Evolutionary conservation across 495 filamentous ascomycete species (phyloP).

Genomic region (Aspergillus homomorphus): DNA sequence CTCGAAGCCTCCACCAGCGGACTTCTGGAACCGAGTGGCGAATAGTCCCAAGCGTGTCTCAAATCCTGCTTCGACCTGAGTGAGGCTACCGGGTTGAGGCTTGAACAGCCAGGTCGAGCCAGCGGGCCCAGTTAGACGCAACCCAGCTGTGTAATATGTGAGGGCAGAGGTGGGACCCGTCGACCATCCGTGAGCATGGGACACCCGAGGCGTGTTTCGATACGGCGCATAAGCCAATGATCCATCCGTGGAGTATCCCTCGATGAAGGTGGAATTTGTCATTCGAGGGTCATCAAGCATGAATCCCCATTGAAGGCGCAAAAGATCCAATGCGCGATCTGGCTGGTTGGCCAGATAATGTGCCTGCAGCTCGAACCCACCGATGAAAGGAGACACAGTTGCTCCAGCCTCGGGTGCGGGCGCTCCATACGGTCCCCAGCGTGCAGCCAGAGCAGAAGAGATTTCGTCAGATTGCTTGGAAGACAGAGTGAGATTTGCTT

Average conservation of each 20-base stretch:
- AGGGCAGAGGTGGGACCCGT: constrained; percentile 54
- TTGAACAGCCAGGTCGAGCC: constrained; percentile 47
- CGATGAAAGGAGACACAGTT: constrained; percentile 57
- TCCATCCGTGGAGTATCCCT: constrained; percentile 55
- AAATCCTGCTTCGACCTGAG: constrained; percentile 49
- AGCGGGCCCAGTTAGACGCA: constrained; percentile 40
- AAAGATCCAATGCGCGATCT: constrained; percentile 48
- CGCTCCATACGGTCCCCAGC: constrained; percentile 55
- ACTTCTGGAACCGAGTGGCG: constrained; percentile 20
- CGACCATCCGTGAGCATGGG: constrained; percentile 59
- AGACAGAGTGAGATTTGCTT: constrained; percentile 34
- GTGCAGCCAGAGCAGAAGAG: constrained; percentile 38
- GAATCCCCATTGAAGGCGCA: constrained; percentile 53
- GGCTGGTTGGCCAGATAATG: constrained; percentile 45
- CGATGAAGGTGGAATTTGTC: constrained; percentile 60
- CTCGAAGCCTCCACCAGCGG: constrained; percentile 4
- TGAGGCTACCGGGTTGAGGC: constrained; percentile 47
- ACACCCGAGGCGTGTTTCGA: constrained; percentile 47
- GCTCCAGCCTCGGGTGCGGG: constrained; percentile 53
- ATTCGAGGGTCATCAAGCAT: constrained; percentile 57
- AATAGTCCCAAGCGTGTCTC: constrained; percentile 44
- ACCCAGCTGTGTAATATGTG: constrained; percentile 46
- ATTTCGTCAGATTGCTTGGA: constrained; percentile 23
- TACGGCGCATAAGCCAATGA: constrained; percentile 56
- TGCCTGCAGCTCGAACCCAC: constrained; percentile 54